Evolutionary conservation across 345 rosid species (phyloP), one percentile per base, ranked within the genome.

Genomic region (Bretschneidera sinensis): DNA sequence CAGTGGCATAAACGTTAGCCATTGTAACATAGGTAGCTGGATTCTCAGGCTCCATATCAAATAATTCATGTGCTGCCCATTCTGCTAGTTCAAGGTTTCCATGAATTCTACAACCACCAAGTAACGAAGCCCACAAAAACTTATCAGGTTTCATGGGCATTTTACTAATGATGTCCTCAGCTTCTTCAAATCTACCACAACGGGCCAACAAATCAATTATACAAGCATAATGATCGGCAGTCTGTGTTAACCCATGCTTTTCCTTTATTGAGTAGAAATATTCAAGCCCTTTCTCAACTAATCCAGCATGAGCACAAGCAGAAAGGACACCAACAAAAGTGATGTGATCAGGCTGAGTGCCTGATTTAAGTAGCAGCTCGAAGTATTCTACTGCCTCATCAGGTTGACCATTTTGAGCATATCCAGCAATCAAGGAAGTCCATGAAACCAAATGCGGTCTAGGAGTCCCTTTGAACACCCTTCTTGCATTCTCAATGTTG

Each of bases 141-240:
- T n/a, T n/a, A n/a, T n/a, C n/a, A 20, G 95, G 90, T 71, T 86
- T 78, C 83, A 85, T 80, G 13, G 81, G 80, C 96, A 88, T 85
- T 67, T 72, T 71, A 22, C 65, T 66, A 18, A 91, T 83, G 51
- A 91, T 76, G 43, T 60, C 52, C 69, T 76, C 82, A 21, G 90
- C 80, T 51, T 83, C 80, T 55, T 72, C 43, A 23, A 91, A 85
- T 34, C 74, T 80, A 18, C 98, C 88, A 50, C 84, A 70, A 17
- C 95, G 87, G 13, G 98, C 84, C 57, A 88, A 73, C 43, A 91
- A 76, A 74, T 88, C 96, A 69, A 88, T 66, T 60, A 83, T 74
- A 77, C 96, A 88, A 56, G 95, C 95, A 71, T 85, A 83, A 57
- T 91, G 96, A 79, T 86, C 95, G 58, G 86, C 71, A 33, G 98